Conservation (phyloP, 331 rosid species). For the Malus hybrid region DNA sequence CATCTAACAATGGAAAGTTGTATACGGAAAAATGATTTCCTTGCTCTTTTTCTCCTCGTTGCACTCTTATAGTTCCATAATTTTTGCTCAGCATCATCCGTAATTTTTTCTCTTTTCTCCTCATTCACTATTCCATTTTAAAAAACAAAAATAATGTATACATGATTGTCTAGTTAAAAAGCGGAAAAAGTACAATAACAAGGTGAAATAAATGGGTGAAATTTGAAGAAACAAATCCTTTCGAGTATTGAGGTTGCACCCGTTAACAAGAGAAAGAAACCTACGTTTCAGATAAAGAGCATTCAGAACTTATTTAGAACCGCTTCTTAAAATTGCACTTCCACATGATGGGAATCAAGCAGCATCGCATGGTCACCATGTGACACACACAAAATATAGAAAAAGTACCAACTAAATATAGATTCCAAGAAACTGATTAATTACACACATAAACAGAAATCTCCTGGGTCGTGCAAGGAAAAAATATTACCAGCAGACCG, state of each 20-base stretch:
- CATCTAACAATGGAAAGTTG: too few relatives aligned
- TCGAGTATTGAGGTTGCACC: background rate
- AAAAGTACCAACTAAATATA: background rate
- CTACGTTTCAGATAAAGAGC: background rate
- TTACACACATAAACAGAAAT: slow-evolving; percentile 21
- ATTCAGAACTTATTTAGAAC: too few relatives aligned
- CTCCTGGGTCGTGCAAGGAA: slow-evolving; percentile 30
- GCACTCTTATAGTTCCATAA: background rate
- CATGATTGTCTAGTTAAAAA: too few relatives aligned
- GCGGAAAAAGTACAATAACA: background rate
- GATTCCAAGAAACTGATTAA: slow-evolving; percentile 1
- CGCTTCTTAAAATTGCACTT: too few relatives aligned
- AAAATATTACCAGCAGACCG: slow-evolving; percentile 50
- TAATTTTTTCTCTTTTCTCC: background rate
- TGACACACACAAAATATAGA: background rate
- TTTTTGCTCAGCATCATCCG: background rate
- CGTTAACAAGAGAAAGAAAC: background rate
- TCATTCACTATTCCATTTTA: background rate
- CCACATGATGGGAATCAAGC: background rate
- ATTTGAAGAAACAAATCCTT: background rate
- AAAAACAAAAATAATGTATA: too few relatives aligned
- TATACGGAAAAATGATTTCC: too few relatives aligned
- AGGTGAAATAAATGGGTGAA: background rate
- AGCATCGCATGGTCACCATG: background rate
- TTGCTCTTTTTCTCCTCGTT: too few relatives aligned